These are phyloP conservation scores for Cystobasidiaceae sp. DNA, from an alignment of 1,284 basidiomycete genomes.

Conservation along the genomic window DNA sequence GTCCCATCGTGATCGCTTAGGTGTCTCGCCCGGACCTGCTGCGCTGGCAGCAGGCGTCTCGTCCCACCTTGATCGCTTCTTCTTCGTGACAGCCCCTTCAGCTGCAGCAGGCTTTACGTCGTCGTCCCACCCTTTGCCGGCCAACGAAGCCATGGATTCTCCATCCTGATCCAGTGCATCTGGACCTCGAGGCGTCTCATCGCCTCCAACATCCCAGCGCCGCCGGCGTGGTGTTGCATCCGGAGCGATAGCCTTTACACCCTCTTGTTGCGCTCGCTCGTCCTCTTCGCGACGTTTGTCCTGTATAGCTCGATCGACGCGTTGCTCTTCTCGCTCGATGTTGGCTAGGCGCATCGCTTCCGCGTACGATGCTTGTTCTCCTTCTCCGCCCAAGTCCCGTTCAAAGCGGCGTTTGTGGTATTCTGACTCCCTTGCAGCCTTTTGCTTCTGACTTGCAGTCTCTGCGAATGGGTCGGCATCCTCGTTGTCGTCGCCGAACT, in stretches of 20 bases:
- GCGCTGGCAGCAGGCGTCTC: slow-evolving; percentile 63
- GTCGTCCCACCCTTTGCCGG: slow-evolving; percentile 49
- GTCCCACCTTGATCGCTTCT: slow-evolving; percentile 90
- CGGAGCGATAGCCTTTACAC: slow-evolving; percentile 56
- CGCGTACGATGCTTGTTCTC: slow-evolving; percentile 62
- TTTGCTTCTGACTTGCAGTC: slow-evolving; percentile 84
- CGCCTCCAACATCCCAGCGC: slow-evolving; percentile 71
- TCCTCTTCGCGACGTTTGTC: slow-evolving; percentile 82
- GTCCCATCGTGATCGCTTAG: slow-evolving; percentile 85
- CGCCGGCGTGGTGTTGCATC: slow-evolving; percentile 69
- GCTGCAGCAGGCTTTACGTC: slow-evolving; percentile 61
- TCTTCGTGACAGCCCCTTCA: slow-evolving; percentile 65
- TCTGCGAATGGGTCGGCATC: slow-evolving; percentile 91
- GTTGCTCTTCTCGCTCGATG: slow-evolving; percentile 86
- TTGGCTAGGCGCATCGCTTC: slow-evolving; percentile 90
- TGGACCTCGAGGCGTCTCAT: slow-evolving; percentile 50
- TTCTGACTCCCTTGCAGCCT: slow-evolving; percentile 87
- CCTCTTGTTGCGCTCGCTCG: slow-evolving; percentile 64
- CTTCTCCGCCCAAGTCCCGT: slow-evolving; percentile 57
- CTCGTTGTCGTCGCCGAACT: slow-evolving; percentile 82
- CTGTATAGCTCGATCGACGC: slow-evolving; percentile 77
- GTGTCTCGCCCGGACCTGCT: slow-evolving; percentile 53
- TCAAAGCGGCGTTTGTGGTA: slow-evolving; percentile 91
- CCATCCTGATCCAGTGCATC: slow-evolving; percentile 44
- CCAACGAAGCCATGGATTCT: slow-evolving; percentile 38